Conservation (phyloP, 2,329 filamentous ascomycete genomes). For the Talaromyces atroroseus region DNA sequence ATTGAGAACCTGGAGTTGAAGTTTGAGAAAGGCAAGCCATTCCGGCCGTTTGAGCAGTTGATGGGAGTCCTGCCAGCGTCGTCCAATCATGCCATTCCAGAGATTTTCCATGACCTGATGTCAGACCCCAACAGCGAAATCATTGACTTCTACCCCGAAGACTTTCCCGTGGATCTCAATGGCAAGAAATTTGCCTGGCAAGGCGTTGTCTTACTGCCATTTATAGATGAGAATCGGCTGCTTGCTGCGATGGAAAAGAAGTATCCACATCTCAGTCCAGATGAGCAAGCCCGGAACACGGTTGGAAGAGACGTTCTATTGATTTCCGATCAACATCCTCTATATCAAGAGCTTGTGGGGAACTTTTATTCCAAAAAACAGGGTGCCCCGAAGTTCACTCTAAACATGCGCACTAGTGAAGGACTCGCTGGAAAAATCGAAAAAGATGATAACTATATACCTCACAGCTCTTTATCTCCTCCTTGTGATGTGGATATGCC, state of each 20-base stretch:
- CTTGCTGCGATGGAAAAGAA: constrained; percentile 75
- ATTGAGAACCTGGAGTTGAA: constrained; percentile 70
- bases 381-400: constrained; percentile 58
- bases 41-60: constrained; percentile 89
- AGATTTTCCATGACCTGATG: constrained; percentile 88
- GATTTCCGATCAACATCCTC: constrained; percentile 73
- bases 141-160: constrained; percentile 94
- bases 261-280: constrained; percentile 71
- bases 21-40: constrained; percentile 80
- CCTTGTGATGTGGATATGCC: constrained; percentile 71
- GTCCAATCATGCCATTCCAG: constrained; percentile 84
- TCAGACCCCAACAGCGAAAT: constrained; percentile 81
- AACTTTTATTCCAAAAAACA: constrained; percentile 93
- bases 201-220: constrained; percentile 85
- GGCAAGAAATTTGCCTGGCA: constrained; percentile 99
- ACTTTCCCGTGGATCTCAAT: constrained; percentile 89
- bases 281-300: constrained; percentile 73
- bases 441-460: constrained; percentile 78
- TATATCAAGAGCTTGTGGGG: constrained; percentile 78
- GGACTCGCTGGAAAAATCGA: constrained; percentile 75
- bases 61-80: constrained; percentile 96
- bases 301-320: constrained; percentile 76
- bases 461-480: constrained; percentile 74
- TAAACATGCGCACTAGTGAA: constrained; percentile 69
- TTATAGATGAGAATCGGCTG: constrained; percentile 87